These are phyloP conservation scores for Diaporthe caulivora DNA, from an alignment of 2,329 filamentous ascomycete species.

Conservation along the genomic window DNA sequence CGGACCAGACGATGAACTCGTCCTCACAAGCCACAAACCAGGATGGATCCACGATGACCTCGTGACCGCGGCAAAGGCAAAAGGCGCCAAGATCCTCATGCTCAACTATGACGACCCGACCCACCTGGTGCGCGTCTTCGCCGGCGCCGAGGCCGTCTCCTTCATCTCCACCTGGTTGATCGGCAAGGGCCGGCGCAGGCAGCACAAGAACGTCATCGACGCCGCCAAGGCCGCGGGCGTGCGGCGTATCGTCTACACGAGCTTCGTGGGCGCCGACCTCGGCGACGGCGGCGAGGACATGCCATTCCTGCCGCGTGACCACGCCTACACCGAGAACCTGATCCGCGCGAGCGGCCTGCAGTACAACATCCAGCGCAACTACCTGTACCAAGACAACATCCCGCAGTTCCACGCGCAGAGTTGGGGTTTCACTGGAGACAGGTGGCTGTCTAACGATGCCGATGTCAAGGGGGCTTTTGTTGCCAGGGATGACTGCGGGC, in stretches of 20 bases:
- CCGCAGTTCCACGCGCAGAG: slow-evolving; percentile 38
- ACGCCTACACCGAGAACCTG: slow-evolving; percentile 41
- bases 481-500: slow-evolving; percentile 42
- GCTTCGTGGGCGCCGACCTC: slow-evolving; percentile 41
- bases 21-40: slow-evolving; percentile 37
- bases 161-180: slow-evolving; percentile 43
- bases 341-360: slow-evolving; percentile 40
- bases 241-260: slow-evolving; percentile 42
- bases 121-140: slow-evolving; percentile 39
- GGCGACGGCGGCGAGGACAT: slow-evolving; percentile 37
- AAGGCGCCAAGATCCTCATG: slow-evolving; percentile 34
- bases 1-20: slow-evolving; percentile 39
- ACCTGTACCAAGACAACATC: slow-evolving; percentile 43
- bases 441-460: slow-evolving; percentile 42
- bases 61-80: slow-evolving; percentile 25
- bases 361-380: slow-evolving; percentile 43
- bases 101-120: slow-evolving; percentile 40
- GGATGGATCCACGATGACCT: slow-evolving; percentile 31
- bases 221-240: slow-evolving; percentile 38
- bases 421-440: slow-evolving; percentile 41
- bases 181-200: slow-evolving; percentile 37
- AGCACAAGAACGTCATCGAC: slow-evolving; percentile 41
- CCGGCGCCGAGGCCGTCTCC: slow-evolving; percentile 42
- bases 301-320: slow-evolving; percentile 42
- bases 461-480: slow-evolving; percentile 41